Conservation (phyloP, 2,329 filamentous ascomycete species). For the Chrysosporium queenslandicum region DNA sequence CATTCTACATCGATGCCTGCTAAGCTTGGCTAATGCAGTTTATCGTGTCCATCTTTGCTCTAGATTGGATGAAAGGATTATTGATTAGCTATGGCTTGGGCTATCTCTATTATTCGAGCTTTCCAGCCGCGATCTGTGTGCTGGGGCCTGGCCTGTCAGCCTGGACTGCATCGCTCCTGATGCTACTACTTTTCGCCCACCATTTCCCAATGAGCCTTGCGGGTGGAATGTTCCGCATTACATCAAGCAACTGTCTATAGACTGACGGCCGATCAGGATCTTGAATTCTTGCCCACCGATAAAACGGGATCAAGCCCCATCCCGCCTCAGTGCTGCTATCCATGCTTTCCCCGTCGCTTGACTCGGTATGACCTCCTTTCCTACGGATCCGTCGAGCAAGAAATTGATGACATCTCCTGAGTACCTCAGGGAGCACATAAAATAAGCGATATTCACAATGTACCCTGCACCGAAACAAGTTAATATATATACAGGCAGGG, state of each 20-base stretch:
- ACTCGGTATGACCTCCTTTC: neutral
- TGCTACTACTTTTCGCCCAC: neutral
- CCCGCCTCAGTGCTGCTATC: neutral
- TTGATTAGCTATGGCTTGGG: too few relatives aligned
- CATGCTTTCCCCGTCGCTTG: neutral
- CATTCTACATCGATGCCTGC: too few relatives aligned
- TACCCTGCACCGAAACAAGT: neutral
- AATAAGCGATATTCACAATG: conserved; percentile 12
- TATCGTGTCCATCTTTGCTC: too few relatives aligned
- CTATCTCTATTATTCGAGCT: too few relatives aligned
- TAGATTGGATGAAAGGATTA: too few relatives aligned
- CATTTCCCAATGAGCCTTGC: neutral
- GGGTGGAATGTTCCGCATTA: neutral
- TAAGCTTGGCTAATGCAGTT: too few relatives aligned
- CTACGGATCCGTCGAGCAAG: neutral
- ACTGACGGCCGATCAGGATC: conserved; percentile 3
- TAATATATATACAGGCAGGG: neutral
- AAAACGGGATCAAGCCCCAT: conserved; percentile 6
- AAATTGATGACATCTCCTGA: neutral
- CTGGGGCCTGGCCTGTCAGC: neutral
- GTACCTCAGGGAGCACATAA: conserved; percentile 8
- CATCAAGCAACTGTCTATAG: neutral
- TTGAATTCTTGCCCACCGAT: conserved; percentile 12
- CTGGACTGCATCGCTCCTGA: neutral
- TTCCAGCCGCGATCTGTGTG: neutral